A percentile compares a stretch with the other conserved stretches of the same genome.
Evolutionary conservation across 1,284 basidiomycete species (phyloP).

Genomic region (Cystobasidium sp.): DNA sequence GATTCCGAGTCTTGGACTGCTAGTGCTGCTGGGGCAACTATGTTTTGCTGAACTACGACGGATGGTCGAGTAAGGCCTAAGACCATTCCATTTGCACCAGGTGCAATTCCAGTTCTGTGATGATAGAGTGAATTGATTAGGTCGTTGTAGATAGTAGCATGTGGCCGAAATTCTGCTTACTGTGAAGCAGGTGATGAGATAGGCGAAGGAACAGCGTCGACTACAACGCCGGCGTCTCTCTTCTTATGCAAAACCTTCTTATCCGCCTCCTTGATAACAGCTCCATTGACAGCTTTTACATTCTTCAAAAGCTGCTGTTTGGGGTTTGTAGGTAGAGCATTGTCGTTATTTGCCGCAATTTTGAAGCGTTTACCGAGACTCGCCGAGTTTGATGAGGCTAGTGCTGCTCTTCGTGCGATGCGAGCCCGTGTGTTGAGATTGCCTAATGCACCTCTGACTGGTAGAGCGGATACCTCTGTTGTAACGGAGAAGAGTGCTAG

Average conservation of each 20-base stretch:
- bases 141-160: neutral
- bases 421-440: slow-evolving; percentile 36
- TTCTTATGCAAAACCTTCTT: neutral
- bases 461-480: slow-evolving; percentile 27
- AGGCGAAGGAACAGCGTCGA: slow-evolving; percentile 11
- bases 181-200: slow-evolving; percentile 1
- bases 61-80: slow-evolving; percentile 12
- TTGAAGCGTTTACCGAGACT: slow-evolving; percentile 5
- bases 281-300: neutral
- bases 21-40: slow-evolving; percentile 5
- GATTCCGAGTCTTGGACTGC: neutral
- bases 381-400: neutral
- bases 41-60: slow-evolving; percentile 9
- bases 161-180: neutral
- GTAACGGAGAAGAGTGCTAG: slow-evolving; percentile 37
- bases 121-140: neutral
- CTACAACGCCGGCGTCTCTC: slow-evolving; percentile 6
- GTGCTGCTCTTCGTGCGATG: slow-evolving; percentile 32
- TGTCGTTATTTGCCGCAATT: neutral
- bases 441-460: slow-evolving; percentile 40
- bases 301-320: slow-evolving; percentile 11
- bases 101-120: slow-evolving; percentile 3
- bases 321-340: slow-evolving; percentile 4
- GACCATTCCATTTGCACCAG: neutral
- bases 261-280: neutral